Evolutionary conservation across 805 yeast species (phyloP).

Genomic region (Teunomyces cretensis): DNA sequence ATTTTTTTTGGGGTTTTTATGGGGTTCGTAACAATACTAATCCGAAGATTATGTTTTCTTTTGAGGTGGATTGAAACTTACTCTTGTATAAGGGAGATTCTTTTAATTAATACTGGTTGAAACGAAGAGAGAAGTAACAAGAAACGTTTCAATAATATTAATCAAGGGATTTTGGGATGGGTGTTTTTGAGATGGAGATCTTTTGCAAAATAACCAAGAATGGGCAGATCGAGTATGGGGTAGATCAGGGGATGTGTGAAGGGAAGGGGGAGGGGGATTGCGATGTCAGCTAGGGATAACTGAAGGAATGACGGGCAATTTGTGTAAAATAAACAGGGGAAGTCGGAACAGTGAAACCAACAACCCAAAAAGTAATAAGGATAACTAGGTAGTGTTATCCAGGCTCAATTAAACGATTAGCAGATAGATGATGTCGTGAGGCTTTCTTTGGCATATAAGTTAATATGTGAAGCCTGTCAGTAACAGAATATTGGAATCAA

Average conservation of each 20-base stretch:
- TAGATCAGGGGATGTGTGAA: neutral
- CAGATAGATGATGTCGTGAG: slow-evolving; percentile 36
- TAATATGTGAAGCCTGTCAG: slow-evolving; percentile 1
- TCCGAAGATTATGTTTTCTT: slow-evolving; percentile 8
- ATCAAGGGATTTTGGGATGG: slow-evolving; percentile 2
- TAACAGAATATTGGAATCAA: neutral
- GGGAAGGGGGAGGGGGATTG: slow-evolving; percentile 2
- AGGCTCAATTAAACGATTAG: slow-evolving; percentile 38
- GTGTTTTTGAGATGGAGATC: neutral
- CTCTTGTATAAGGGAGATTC: slow-evolving; percentile 26
- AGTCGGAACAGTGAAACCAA: neutral
- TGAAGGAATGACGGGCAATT: slow-evolving; percentile 16
- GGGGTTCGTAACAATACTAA: neutral
- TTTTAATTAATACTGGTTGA: slow-evolving; percentile 24
- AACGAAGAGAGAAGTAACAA: slow-evolving; percentile 50
- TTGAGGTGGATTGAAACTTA: slow-evolving; percentile 41
- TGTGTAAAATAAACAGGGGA: neutral
- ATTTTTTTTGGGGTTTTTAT: slow-evolving; percentile 4
- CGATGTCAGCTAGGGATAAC: slow-evolving; percentile 12
- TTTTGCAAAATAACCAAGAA: neutral
- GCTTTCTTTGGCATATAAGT: slow-evolving; percentile 46
- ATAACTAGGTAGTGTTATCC: slow-evolving; percentile 35
- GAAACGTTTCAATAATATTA: slow-evolving; percentile 38
- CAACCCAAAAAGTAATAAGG: neutral
- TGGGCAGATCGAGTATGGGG: slow-evolving; percentile 1